Evolutionary conservation across 768 basidiomycete species (phyloP), one percentile per base, ranked within the genome.

Genomic region (Lanmaoa pseudosensibilis): DNA sequence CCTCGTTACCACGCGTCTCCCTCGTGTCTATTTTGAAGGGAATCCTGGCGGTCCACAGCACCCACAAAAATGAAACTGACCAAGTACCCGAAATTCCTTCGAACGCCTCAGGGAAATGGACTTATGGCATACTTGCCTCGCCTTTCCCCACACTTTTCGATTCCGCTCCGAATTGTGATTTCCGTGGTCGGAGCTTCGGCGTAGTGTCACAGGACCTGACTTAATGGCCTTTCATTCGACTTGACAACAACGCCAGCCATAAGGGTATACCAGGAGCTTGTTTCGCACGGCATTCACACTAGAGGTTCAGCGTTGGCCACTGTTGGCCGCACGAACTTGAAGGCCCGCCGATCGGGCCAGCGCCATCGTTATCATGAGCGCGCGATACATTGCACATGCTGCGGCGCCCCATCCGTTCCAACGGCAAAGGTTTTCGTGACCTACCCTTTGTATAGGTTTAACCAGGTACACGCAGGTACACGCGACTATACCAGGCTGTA

Each of bases 11-110:
- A 34, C 56, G 37, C 52, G 16, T 47, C 38, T 15, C 32, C 57
- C 55, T 61, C 65, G 33, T 66, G 65, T 54, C 43, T 36, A 32
- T 53, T 46, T 27, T 18, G 45, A 53, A 55, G 23, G 40, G 33
- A 16, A 33, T n/a, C 47, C 40, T 54, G 27, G 33, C 46, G 47
- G 45, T 23, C n/a, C 33, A 48, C 48, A 48, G 34, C 39, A 34
- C 46, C 37, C 51, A 40, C 36, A 46, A 43, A n/a, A 49, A 50
- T 59, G 56, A 57, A 47, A 32, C 38, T 13, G 11, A 25, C 16
- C 39, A 47, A 38, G 36, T 47, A 30, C 52, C 21, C 16, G 33
- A 32, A 41, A 44, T 2, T 12, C 32, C 48, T 39, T 23, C 19
- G 12, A 46, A 45, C 27, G 36, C 30, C 34, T 40, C 57, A 34